These are phyloP conservation scores for Exophiala xenobiotica DNA, from an alignment of 2,329 filamentous ascomycete genomes.

Conservation along the genomic window DNA sequence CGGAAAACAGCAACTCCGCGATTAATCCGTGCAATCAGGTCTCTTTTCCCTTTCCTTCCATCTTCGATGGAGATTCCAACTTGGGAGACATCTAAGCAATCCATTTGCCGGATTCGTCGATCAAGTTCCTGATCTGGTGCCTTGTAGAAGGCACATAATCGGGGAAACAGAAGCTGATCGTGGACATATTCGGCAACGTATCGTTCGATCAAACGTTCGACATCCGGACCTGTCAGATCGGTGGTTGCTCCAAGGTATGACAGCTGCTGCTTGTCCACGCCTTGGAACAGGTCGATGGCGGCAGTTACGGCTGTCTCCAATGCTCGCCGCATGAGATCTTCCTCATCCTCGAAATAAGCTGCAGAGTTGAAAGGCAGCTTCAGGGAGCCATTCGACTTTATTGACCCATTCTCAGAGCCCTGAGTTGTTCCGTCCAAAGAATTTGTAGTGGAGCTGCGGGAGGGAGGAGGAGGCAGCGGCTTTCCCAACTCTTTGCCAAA, in stretches of 20 bases:
- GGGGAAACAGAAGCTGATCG: slow-evolving; percentile 76
- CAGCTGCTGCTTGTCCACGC: slow-evolving; percentile 91
- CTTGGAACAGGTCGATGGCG: slow-evolving; percentile 93
- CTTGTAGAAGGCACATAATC: slow-evolving; percentile 73
- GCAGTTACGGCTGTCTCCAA: slow-evolving; percentile 89
- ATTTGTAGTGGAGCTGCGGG: slow-evolving; percentile 27
- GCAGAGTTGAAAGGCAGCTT: slow-evolving; percentile 57
- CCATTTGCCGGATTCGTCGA: slow-evolving; percentile 87
- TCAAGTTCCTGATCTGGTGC: slow-evolving; percentile 86
- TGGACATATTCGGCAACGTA: slow-evolving; percentile 94
- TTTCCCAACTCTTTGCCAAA: slow-evolving; percentile 84
- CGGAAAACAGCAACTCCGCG: slow-evolving; percentile 85
- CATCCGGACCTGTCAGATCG: slow-evolving; percentile 84
- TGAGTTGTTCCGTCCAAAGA: slow-evolving; percentile 28
- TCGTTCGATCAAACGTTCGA: slow-evolving; percentile 90
- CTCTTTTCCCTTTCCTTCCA: slow-evolving; percentile 73
- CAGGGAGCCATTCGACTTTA: slow-evolving; percentile 40
- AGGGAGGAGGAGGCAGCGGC: slow-evolving; percentile 72
- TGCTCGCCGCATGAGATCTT: slow-evolving; percentile 83
- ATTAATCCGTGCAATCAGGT: slow-evolving; percentile 72
- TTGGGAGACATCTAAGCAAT: slow-evolving; percentile 89
- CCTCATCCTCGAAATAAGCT: slow-evolving; percentile 82
- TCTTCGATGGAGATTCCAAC: slow-evolving; percentile 84
- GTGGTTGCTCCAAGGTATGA: slow-evolving; percentile 90
- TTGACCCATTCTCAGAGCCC: slow-evolving; percentile 32